phyloP scores from a whole-genome alignment of 164 flowering plant genomes.

The Dillenia suffruticosa region DNA sequence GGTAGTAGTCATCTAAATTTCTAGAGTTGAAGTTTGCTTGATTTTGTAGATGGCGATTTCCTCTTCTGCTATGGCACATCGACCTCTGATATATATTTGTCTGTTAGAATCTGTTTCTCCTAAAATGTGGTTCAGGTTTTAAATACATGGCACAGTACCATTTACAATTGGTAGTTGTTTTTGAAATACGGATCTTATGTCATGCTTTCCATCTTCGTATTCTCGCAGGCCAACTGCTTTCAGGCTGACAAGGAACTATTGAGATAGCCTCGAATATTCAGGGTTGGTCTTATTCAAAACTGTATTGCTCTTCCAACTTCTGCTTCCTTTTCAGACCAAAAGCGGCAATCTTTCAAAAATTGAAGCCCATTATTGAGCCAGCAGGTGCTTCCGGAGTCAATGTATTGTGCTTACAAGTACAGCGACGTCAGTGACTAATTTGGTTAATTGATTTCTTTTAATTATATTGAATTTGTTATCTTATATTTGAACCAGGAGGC shows the following conservation, averaged over 20 bases:
- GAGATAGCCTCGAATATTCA: slow-evolving; percentile 74
- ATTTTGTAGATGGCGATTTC: too few relatives aligned
- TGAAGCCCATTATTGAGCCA: slow-evolving; percentile 76
- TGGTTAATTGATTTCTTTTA: background rate
- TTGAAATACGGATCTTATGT: too few relatives aligned
- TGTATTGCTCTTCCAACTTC: slow-evolving; percentile 78
- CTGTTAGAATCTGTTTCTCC: too few relatives aligned
- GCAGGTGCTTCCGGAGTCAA: slow-evolving; percentile 95
- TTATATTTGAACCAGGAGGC: slow-evolving; percentile 57
- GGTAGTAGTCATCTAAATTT: too few relatives aligned
- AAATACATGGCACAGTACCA: too few relatives aligned
- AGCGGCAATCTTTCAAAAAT: slow-evolving; percentile 67
- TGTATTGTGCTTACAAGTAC: slow-evolving; percentile 86
- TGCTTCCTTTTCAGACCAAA: slow-evolving; percentile 69
- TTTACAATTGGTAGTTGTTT: too few relatives aligned
- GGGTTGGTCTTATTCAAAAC: slow-evolving; percentile 88
- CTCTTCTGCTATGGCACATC: too few relatives aligned
- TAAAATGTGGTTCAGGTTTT: too few relatives aligned
- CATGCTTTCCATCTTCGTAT: background rate
- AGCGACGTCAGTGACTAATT: background rate
- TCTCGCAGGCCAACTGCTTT: slow-evolving; percentile 62
- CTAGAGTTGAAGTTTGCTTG: too few relatives aligned
- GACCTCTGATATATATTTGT: too few relatives aligned
- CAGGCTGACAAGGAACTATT: slow-evolving; percentile 66
- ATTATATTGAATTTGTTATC: too few relatives aligned